A percentile compares a stretch with the other conserved stretches of the same genome.
Evolutionary conservation across 1,284 basidiomycete genomes (phyloP).

Genomic region (Anthracocystis setariae): DNA sequence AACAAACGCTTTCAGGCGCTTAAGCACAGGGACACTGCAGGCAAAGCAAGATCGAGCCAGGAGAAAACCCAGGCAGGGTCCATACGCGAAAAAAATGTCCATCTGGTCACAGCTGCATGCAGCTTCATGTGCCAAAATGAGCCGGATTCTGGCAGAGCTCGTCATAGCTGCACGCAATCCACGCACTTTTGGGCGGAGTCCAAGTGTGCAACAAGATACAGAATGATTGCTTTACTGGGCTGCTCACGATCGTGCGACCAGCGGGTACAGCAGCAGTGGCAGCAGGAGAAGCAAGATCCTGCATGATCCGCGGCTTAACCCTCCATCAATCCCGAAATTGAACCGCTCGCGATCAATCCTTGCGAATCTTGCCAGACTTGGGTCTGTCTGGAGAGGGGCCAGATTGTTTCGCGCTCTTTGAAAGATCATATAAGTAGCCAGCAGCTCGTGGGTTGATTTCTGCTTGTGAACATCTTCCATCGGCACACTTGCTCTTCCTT

Average conservation of each 20-base stretch:
- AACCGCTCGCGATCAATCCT: constrained; percentile 5
- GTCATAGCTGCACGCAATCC: constrained; percentile 27
- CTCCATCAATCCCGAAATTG: constrained; percentile 1
- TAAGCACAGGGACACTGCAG: too few species aligned
- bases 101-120: constrained; percentile 6
- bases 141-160: constrained; percentile 9
- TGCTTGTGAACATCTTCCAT: constrained; percentile 1
- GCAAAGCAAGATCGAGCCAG: too few species aligned
- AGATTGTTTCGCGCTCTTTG: neutral
- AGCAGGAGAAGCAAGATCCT: too few species aligned
- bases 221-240: too few species aligned
- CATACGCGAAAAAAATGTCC: constrained; percentile 1
- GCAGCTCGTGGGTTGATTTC: neutral
- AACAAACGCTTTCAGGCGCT: too few species aligned
- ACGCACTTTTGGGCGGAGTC: constrained; percentile 5
- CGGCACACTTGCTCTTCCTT: neutral
- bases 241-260: neutral
- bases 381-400: neutral
- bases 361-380: neutral
- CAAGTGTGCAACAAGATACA: neutral
- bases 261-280: too few species aligned
- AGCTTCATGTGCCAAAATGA: neutral
- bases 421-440: constrained; percentile 10
- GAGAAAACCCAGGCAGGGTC: constrained; percentile 9
- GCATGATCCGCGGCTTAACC: constrained; percentile 39